Base-by-base conservation (phyloP, 768 basidiomycete species). In the Hericium rajendrae region DNA sequence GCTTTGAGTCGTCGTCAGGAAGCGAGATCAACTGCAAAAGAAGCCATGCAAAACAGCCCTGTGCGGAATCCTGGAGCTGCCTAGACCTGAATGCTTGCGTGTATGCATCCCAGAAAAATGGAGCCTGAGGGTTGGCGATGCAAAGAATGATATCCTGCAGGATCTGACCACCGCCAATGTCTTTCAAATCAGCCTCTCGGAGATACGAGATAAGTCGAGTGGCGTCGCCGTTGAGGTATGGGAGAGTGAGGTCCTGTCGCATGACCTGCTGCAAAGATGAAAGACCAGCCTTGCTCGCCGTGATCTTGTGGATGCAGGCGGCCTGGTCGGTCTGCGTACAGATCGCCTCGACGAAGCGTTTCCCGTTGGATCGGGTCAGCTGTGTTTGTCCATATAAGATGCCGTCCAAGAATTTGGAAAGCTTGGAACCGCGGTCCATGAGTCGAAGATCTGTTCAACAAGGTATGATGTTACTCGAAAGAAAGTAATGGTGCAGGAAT, bases 291-390 rank as follows among this genome's bases (percentile, higher is more conserved):
- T 61, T 52, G 58, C 71, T 73, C 15, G 62, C 65, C 8, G 73
- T 66, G 6, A 83, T 66, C 15, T 67, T 71, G 59, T 68, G 61
- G 49, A 78, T 59, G 59, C 76, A 78, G 0, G 59, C 50, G 0
- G 67, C 62, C 6, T 74, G 67, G 37, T 80, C 76, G 3, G 67
- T 62, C 54, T 77, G 75, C 4, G 59, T 55, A 62, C 65, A 75
- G 24, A 83, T 67, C 6, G 74, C 77, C 55, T 83, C 74, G 2
- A 82, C 67, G 59, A 83, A 82, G 12, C 66, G 70, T 8, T 16
- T 48, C 4, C 51, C n/a, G 22, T 71, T 72, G 15, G 61, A 56
- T 26, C 32, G 63, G 53, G 2, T 69, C 28, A 78, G 39, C 1
- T 49, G 16, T 0, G 55, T 56, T 40, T 64, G 64, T 16, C 74